Base-by-base conservation (phyloP, 495 filamentous ascomycete genomes). In the Beverwykella pulmonaria region DNA sequence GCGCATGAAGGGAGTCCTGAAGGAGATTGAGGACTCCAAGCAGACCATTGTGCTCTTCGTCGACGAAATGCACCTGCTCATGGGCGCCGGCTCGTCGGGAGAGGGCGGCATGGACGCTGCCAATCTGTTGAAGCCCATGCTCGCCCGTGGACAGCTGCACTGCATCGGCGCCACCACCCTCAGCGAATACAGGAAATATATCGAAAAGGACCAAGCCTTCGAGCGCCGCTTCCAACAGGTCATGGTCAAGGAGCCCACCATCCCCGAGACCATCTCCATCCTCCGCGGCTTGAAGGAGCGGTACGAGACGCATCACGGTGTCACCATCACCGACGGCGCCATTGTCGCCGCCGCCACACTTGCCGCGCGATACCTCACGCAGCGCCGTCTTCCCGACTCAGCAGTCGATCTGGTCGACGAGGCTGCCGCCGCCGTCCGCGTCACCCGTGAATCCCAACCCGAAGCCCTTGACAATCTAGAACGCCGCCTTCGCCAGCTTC, bases 41-140 rank as follows among this genome's bases (percentile, higher is more conserved):
- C 92, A 98, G 27, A 96, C 91, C 81, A 96, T 98, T 62, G 87
- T 98, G 52, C 86, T 98, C 29, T 98, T 98, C 69, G 93, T 98
- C 66, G 94, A 98, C 74, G 94, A 98, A 73, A 98, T 98, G 53
- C 94, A 98, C 80, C 85, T 98, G 19, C 86, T 98, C 58, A 98
- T 98, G 94, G 94, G 94, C 36, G 94, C 94, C 63, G 94, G 94
- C 41, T 84, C 91, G 30, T 90, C 87, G 62, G 94, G 94, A 49
- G 94, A 98, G 75, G 94, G 94, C 53, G 94, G 94, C 60, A 98
- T 98, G 94, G 94, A 98, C 72, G 95, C 94, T 26, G 94, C 94
- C 71, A 98, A 98, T 75, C 79, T 98, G 48, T 83, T 98, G 68
- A 98, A 98, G 82, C 94, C 92, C 6, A 97, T 97, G 91, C 84